Conservation (phyloP, 2,329 filamentous ascomycete species). For the Aspergillus fumigatus region DNA sequence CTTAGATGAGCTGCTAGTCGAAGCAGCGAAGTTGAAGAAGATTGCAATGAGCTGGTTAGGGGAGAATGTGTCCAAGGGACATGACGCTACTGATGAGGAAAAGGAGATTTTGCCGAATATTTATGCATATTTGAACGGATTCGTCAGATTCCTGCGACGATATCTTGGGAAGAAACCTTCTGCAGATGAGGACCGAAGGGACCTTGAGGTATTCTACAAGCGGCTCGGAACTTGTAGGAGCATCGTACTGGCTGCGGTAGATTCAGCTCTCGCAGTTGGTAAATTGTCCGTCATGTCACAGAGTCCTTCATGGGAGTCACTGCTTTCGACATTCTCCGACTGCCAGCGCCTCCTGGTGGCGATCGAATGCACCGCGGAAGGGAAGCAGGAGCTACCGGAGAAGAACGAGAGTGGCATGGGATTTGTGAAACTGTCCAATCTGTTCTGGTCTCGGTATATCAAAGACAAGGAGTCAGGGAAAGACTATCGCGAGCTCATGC, state of each 20-base stretch:
- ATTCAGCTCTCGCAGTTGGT: conserved; percentile 38
- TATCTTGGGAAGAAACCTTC: conserved; percentile 34
- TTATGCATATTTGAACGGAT: conserved; percentile 35
- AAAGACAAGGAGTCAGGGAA: conserved; percentile 37
- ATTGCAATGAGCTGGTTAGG: conserved; percentile 35
- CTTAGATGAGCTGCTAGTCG: conserved; percentile 42
- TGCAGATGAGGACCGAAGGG: conserved; percentile 25
- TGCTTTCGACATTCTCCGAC: conserved; percentile 33
- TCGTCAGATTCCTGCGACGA: conserved; percentile 38
- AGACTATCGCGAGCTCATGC: conserved; percentile 31
- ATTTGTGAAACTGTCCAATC: conserved; percentile 41
- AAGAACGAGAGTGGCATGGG: conserved; percentile 22
- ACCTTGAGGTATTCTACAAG: conserved; percentile 27
- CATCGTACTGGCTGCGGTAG: conserved; percentile 37
- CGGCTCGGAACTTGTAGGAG: conserved; percentile 30
- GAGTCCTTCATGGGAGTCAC: conserved; percentile 34
- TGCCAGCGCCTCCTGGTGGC: conserved; percentile 33
- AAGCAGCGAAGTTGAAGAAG: conserved; percentile 42
- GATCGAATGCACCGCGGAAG: conserved; percentile 17
- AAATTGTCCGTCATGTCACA: conserved; percentile 36
- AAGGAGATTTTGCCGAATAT: conserved; percentile 22
- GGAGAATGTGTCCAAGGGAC: conserved; percentile 23
- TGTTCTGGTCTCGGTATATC: conserved; percentile 45
- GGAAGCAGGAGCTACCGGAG: conserved; percentile 10
- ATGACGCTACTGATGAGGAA: conserved; percentile 8